phyloP scores from a whole-genome alignment of 352 stramenopile species.

The Phytopythium sindhum region DNA sequence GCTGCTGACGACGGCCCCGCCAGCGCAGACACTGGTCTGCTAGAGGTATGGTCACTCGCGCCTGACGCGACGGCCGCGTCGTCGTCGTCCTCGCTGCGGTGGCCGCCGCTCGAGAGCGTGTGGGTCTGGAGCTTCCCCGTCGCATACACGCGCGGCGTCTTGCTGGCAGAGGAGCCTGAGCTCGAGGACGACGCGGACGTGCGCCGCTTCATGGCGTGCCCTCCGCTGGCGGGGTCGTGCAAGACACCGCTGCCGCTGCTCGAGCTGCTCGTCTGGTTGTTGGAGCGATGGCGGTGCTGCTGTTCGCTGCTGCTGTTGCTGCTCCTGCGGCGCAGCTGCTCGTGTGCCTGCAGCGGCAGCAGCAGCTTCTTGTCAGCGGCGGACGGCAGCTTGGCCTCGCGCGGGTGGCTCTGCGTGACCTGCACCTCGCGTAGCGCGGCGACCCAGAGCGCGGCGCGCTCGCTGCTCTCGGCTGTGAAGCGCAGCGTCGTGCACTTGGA shows the following conservation, averaged over 20 bases:
- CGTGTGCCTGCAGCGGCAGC: conserved; percentile 27
- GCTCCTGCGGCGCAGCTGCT: conserved; percentile 8
- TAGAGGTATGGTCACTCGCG: conserved; percentile 21
- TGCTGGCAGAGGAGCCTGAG: conserved; percentile 11
- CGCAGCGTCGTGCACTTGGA: conserved; percentile 46
- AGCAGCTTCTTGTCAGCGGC: conserved; percentile 23
- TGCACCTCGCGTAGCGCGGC: conserved; percentile 58
- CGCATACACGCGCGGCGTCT: conserved; percentile 25
- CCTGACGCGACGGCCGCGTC: conserved; percentile 26
- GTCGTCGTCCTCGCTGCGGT: conserved; percentile 17
- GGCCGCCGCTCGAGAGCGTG: conserved; percentile 4
- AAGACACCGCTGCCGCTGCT: neutral
- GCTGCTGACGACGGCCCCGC: neutral
- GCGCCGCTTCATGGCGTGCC: neutral
- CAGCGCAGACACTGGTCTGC: conserved; percentile 8
- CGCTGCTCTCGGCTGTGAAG: conserved; percentile 35
- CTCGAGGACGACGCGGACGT: conserved; percentile 22
- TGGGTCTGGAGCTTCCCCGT: conserved; percentile 18
- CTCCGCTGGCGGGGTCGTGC: neutral
- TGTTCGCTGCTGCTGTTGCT: neutral
- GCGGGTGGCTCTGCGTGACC: conserved; percentile 24
- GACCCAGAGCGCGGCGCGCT: conserved; percentile 48
- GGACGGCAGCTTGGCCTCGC: conserved; percentile 10
- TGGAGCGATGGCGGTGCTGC: neutral
- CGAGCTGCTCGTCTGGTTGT: neutral